phyloP scores from a whole-genome alignment of 352 stramenopile genomes.

The Phytopythium litorale region DNA sequence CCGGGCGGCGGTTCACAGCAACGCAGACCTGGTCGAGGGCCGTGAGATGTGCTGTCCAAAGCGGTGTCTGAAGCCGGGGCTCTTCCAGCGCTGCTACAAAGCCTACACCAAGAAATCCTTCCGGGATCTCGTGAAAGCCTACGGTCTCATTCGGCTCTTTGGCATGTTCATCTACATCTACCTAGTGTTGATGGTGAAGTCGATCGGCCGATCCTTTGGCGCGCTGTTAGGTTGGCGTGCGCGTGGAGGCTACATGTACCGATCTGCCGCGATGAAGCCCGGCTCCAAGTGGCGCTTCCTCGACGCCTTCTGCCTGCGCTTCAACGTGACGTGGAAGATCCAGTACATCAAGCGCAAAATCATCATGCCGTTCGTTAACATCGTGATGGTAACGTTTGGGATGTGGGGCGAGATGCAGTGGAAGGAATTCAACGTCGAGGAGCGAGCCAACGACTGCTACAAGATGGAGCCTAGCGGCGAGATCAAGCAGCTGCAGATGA shows the following conservation, averaged over 20 bases:
- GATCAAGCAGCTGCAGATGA: slow-evolving; percentile 69
- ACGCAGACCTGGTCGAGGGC: slow-evolving; percentile 40
- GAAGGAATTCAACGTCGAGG: slow-evolving; percentile 52
- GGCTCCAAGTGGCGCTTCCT: slow-evolving; percentile 21
- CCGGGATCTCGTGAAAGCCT: slow-evolving; percentile 30
- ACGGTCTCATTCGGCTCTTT: slow-evolving; percentile 34
- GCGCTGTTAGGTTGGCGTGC: slow-evolving; percentile 36
- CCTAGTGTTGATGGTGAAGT: slow-evolving; percentile 45
- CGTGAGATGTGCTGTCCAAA: slow-evolving; percentile 3
- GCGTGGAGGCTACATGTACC: slow-evolving; percentile 43
- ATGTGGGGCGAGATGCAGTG: slow-evolving; percentile 45
- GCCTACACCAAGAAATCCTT: slow-evolving; percentile 36
- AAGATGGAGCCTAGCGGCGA: slow-evolving; percentile 51
- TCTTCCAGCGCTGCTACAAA: slow-evolving; percentile 23
- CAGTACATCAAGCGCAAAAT: slow-evolving; percentile 64
- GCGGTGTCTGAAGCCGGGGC: slow-evolving; percentile 6
- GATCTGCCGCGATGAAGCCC: slow-evolving; percentile 18
- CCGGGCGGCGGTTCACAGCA: slow-evolving; percentile 45
- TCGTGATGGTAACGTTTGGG: slow-evolving; percentile 40
- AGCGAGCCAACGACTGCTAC: slow-evolving; percentile 52
- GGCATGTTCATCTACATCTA: slow-evolving; percentile 51
- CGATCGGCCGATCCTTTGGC: slow-evolving; percentile 32
- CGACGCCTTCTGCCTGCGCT: slow-evolving; percentile 46
- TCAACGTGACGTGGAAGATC: slow-evolving; percentile 56
- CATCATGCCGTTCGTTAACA: slow-evolving; percentile 42